Evolutionary conservation across 352 stramenopile species (phyloP).

Genomic region (Pythium periplocum): DNA sequence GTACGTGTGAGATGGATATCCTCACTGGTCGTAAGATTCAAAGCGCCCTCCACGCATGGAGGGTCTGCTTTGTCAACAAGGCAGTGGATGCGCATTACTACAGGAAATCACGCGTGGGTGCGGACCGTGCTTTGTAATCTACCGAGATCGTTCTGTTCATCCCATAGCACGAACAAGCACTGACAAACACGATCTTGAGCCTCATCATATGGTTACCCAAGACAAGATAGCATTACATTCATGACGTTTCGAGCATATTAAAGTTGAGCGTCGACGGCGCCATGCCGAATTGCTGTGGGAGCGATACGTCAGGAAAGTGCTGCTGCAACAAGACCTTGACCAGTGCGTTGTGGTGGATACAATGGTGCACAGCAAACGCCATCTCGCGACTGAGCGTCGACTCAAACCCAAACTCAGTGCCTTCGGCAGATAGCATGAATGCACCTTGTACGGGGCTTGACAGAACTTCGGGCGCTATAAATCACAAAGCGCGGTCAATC

Average conservation of each 20-base stretch:
- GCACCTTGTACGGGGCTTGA: constrained; percentile 29
- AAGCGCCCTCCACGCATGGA: no score
- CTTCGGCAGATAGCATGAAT: constrained; percentile 79
- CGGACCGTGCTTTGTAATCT: no score
- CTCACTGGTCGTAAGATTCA: no score
- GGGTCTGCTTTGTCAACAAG: no score
- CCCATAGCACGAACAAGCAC: no score
- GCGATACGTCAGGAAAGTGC: constrained; percentile 44
- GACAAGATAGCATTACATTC: no score
- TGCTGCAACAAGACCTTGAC: constrained; percentile 66
- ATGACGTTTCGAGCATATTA: not conserved
- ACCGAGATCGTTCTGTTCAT: no score
- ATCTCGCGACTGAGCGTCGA: constrained; percentile 73
- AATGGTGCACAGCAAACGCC: constrained; percentile 82
- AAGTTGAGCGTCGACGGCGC: constrained; percentile 73
- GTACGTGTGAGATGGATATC: no score
- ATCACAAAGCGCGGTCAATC: not conserved
- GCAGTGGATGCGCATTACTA: no score
- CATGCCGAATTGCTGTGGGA: constrained; percentile 60
- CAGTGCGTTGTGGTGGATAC: constrained; percentile 83
- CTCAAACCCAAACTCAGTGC: constrained; percentile 58
- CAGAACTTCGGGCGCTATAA: constrained; percentile 18
- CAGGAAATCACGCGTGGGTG: no score
- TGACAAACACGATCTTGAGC: no score
- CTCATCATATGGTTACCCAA: no score